Base-by-base conservation (phyloP, 163 green algal species). In the Prototheca cutis region DNA sequence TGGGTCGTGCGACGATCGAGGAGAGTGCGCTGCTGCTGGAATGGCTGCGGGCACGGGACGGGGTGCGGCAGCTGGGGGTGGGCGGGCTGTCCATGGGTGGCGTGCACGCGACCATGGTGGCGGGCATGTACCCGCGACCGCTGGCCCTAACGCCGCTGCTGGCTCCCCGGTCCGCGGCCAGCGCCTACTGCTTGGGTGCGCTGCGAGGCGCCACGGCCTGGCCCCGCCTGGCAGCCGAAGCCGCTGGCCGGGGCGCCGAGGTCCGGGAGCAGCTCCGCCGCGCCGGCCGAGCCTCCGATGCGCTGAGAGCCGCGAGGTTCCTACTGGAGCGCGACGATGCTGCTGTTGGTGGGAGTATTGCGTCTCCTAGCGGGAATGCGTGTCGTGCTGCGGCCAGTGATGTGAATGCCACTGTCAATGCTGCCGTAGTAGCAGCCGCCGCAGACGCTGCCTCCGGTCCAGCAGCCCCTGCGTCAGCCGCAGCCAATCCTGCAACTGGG, bases 51-150 rank as follows among this genome's bases (percentile, higher is more conserved):
- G n/a, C n/a, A n/a, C 30, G 34, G 4, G 42, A 81, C 40, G 75
- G 69, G 7, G 69, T 72, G 56, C 40, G 45, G 8, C 60, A 54
- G 2, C 58, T 85, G 23, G 77, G 77, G 39, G 80, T 94, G 59
- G 70, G 55, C 34, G 88, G 88, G 4, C 79, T 94, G 30, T 89
- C 77, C 42, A 95, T 95, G 88, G 88, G 88, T 3, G 88, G 84
- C 13, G 87, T 95, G 36, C 88, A 95, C 69, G 81, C 88, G 3
- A 79, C 63, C 72, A 94, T 94, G 85, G 80, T 82, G 0, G 80
- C 82, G 4, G 69, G 62, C 1, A 67, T 94, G 29, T 92, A 79
- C 76, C 82, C 80, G 3, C 59, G 59, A 0, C 59, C 74, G 3
- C 59, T 94, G 29, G 81, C 85, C 2, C 62, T 72, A 18, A 72